These are phyloP conservation scores for Rhodotorula taiwanensis DNA, from an alignment of 768 basidiomycete genomes.

Conservation along the genomic window DNA sequence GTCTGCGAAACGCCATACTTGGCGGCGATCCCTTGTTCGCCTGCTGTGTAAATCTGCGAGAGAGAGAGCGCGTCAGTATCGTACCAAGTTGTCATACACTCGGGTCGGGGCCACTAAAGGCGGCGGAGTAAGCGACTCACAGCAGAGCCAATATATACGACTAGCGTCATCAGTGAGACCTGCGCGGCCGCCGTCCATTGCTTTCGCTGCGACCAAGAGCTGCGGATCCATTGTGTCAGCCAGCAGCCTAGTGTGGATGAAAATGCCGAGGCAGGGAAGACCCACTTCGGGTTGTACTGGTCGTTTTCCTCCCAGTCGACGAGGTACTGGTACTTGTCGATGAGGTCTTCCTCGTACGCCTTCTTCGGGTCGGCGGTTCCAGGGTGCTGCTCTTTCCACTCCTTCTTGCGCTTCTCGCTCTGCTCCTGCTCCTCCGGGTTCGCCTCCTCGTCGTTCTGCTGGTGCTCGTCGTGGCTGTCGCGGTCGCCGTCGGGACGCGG, in stretches of 20 bases:
- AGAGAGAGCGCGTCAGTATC: not conserved
- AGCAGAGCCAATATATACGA: conserved; percentile 40
- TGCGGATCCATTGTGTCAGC: too few relatives aligned
- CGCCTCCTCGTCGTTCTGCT: not conserved
- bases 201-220: conserved; percentile 24
- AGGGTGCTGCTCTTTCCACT: conserved; percentile 2
- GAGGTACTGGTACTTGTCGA: conserved; percentile 29
- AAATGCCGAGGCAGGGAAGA: not conserved
- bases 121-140: not conserved
- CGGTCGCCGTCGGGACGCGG: conserved; percentile 1
- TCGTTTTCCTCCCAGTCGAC: conserved; percentile 27
- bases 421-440: conserved; percentile 5
- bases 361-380: conserved; percentile 24
- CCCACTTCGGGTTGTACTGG: conserved; percentile 24
- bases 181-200: conserved; percentile 8
- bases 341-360: conserved; percentile 12
- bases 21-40: conserved; percentile 21
- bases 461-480: not conserved
- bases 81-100: not conserved
- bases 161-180: conserved; percentile 26
- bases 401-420: not conserved
- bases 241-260: not conserved
- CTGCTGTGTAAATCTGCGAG: conserved; percentile 27
- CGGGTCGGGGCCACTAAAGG: too few relatives aligned
- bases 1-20: conserved; percentile 33